phyloP scores from a whole-genome alignment of 495 filamentous ascomycete species.

The Penicillium cosmopolitanum region DNA sequence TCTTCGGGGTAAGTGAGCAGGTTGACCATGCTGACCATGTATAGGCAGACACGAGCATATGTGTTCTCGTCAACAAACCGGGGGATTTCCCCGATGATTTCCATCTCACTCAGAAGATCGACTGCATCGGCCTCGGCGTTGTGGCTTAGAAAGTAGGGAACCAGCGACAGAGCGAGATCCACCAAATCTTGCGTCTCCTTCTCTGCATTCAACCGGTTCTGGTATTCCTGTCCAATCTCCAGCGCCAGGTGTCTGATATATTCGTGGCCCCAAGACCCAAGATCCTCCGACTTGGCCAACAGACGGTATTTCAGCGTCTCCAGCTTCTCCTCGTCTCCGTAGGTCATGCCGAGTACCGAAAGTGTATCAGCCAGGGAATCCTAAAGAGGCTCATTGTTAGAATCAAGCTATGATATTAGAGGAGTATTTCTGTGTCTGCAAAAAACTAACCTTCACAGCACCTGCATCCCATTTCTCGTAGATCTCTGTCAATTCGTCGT shows the following conservation, averaged over 20 bases:
- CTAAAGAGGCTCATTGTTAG: slow-evolving; percentile 36
- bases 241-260: slow-evolving; percentile 95
- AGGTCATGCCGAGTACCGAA: slow-evolving; percentile 98
- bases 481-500: slow-evolving; percentile 78
- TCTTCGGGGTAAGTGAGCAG: slow-evolving; percentile 97
- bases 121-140: slow-evolving; percentile 98
- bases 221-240: slow-evolving; percentile 93
- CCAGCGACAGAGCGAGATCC: slow-evolving; percentile 78
- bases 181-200: slow-evolving; percentile 71
- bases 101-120: slow-evolving; percentile 92
- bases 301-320: slow-evolving; percentile 96
- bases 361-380: slow-evolving; percentile 90
- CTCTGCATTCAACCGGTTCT: slow-evolving; percentile 70
- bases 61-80: slow-evolving; percentile 92
- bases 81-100: slow-evolving; percentile 93
- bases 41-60: slow-evolving; percentile 89
- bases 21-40: slow-evolving; percentile 99
- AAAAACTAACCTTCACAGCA: slow-evolving; percentile 69
- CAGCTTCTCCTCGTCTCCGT: slow-evolving; percentile 91
- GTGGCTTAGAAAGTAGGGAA: slow-evolving; percentile 94
- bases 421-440: background rate
- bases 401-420: background rate
- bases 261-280: slow-evolving; percentile 98
- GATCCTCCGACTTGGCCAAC: slow-evolving; percentile 84
- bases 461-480: slow-evolving; percentile 88